Evolutionary conservation across 805 yeast species (phyloP).

Genomic region (Monosporozyma siamensis): DNA sequence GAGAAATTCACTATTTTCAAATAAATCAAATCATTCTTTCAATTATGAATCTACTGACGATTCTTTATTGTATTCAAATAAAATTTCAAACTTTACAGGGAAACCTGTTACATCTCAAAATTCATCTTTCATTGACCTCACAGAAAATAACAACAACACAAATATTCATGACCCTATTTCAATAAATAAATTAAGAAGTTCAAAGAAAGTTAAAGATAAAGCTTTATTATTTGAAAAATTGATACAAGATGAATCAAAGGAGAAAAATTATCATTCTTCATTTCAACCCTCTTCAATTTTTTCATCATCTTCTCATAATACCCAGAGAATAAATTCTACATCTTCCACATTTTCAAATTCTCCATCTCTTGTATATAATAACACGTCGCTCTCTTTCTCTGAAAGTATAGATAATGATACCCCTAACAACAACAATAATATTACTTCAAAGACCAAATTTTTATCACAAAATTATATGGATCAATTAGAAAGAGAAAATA

Average conservation of each 20-base stretch:
- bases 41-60: constrained; percentile 5
- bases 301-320: not conserved
- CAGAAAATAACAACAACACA: not conserved
- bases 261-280: not conserved
- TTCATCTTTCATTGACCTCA: not conserved
- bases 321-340: not conserved
- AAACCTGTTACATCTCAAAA: not conserved
- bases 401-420: not conserved
- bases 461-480: constrained; percentile 5
- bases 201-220: constrained; percentile 28
- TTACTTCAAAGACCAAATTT: constrained; percentile 3
- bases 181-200: constrained; percentile 20
- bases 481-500: constrained; percentile 1
- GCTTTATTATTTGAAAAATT: constrained; percentile 26
- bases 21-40: constrained; percentile 3
- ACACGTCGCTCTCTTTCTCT: not conserved
- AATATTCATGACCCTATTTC: constrained; percentile 3
- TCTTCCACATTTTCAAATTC: not conserved
- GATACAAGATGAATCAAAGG: constrained; percentile 7
- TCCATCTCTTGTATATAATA: not conserved
- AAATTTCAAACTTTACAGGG: not conserved
- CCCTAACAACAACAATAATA: not conserved
- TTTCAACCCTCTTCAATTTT: not conserved
- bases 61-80: not conserved
- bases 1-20: constrained; percentile 2